Evolutionary conservation across 345 rosid genomes (phyloP).

Genomic region (Passiflora organensis): DNA sequence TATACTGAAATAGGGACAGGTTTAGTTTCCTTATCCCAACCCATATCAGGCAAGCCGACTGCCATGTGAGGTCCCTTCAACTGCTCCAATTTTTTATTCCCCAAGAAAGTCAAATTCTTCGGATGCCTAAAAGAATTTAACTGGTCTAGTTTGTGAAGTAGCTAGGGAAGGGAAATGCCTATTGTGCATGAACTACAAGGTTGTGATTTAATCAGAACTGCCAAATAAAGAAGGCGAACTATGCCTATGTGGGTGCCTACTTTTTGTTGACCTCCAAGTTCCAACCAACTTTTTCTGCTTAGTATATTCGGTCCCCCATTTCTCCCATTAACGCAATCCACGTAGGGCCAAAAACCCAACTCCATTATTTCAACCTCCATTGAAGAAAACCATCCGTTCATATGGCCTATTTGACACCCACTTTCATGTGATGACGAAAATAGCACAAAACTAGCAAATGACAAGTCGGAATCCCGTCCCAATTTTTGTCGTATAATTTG

Average conservation of each 20-base stretch:
- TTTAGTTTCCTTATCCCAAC: not conserved
- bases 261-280: not conserved
- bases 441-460: no score
- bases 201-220: no score
- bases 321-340: not conserved
- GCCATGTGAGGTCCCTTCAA: slow-evolving; percentile 7
- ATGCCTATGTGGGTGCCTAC: not conserved
- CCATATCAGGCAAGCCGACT: slow-evolving; percentile 3
- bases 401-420: not conserved
- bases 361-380: slow-evolving; percentile 12
- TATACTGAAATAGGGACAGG: not conserved
- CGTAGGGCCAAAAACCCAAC: slow-evolving; percentile 11
- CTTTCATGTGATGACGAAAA: no score
- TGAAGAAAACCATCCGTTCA: slow-evolving; percentile 3
- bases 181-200: no score
- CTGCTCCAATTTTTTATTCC: slow-evolving; percentile 5
- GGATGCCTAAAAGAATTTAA: not conserved
- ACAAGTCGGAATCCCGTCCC: no score
- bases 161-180: no score
- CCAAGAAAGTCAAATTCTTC: not conserved
- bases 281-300: not conserved
- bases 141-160: no score
- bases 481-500: no score
- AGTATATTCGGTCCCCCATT: not conserved
- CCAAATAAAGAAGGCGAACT: no score